Evolutionary conservation across 2,329 filamentous ascomycete species (phyloP).

Genomic region (Ophiostoma novo-ulmi): DNA sequence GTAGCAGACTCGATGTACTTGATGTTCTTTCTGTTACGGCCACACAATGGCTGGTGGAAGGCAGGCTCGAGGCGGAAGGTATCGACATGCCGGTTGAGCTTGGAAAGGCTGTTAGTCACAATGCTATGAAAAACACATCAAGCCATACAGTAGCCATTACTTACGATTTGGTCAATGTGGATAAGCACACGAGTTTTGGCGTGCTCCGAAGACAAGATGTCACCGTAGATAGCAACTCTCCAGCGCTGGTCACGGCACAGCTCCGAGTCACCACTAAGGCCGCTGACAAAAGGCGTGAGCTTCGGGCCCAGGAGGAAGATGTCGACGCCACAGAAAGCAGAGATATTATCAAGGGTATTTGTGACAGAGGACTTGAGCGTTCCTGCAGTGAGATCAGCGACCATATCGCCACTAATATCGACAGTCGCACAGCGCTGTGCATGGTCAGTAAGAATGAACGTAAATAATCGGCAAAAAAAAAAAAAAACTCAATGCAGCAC

Average conservation of each 20-base stretch:
- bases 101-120: background rate
- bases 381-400: slow-evolving; percentile 65
- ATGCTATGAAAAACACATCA: slow-evolving; percentile 46
- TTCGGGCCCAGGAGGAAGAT: slow-evolving; percentile 94
- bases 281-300: slow-evolving; percentile 69
- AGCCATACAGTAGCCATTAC: background rate
- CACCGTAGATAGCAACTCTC: slow-evolving; percentile 89
- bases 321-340: slow-evolving; percentile 85
- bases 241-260: slow-evolving; percentile 85
- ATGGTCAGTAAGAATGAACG: slow-evolving; percentile 13
- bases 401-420: slow-evolving; percentile 85
- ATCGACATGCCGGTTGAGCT: slow-evolving; percentile 72
- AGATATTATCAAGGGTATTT: slow-evolving; percentile 80
- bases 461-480: background rate
- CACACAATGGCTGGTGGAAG: slow-evolving; percentile 86
- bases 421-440: slow-evolving; percentile 80
- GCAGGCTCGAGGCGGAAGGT: slow-evolving; percentile 76
- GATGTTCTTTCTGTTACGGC: slow-evolving; percentile 92
- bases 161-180: slow-evolving; percentile 80
- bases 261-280: slow-evolving; percentile 70
- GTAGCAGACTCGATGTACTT: slow-evolving; percentile 95
- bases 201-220: slow-evolving; percentile 91
- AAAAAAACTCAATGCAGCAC: background rate
- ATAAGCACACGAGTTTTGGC: slow-evolving; percentile 94
- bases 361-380: slow-evolving; percentile 71